phyloP scores from a whole-genome alignment of 352 stramenopile genomes.

The Pythium rhizo-oryzae region DNA sequence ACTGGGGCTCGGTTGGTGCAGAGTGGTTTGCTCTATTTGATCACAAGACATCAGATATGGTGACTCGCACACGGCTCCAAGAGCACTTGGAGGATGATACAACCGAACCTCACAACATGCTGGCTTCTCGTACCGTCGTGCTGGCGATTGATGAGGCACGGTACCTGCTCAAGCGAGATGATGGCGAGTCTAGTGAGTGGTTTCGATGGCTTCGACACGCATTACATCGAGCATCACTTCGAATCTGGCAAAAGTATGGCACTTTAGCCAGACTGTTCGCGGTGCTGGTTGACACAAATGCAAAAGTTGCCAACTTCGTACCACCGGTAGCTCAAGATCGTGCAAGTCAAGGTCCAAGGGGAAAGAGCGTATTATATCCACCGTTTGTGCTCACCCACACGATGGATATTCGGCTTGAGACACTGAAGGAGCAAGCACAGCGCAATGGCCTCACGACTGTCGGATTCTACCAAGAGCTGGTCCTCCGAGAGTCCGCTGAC shows the following conservation, averaged over 20 bases:
- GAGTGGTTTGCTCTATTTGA: constrained; percentile 11
- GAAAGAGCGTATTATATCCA: constrained; percentile 46
- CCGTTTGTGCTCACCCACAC: constrained; percentile 54
- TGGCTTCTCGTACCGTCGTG: neutral
- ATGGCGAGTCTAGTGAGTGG: neutral
- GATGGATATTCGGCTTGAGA: constrained; percentile 28
- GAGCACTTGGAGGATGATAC: neutral
- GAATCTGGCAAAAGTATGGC: neutral
- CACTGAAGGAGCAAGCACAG: neutral
- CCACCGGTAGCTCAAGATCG: neutral
- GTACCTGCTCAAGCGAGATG: neutral
- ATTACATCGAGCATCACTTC: neutral
- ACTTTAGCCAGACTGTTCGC: constrained; percentile 38
- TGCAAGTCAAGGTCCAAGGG: constrained; percentile 65
- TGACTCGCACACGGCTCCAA: neutral
- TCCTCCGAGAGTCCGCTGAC: neutral
- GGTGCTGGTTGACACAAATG: constrained; percentile 26
- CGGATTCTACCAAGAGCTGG: neutral
- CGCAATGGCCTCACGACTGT: neutral
- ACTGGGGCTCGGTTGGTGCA: neutral
- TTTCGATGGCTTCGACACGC: constrained; percentile 4
- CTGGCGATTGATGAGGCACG: constrained; percentile 13
- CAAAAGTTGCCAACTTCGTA: constrained; percentile 2
- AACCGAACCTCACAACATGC: neutral
- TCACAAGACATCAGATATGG: neutral